Base-by-base conservation (phyloP, 805 yeast species). In the Wickerhamiella kazuoi region DNA sequence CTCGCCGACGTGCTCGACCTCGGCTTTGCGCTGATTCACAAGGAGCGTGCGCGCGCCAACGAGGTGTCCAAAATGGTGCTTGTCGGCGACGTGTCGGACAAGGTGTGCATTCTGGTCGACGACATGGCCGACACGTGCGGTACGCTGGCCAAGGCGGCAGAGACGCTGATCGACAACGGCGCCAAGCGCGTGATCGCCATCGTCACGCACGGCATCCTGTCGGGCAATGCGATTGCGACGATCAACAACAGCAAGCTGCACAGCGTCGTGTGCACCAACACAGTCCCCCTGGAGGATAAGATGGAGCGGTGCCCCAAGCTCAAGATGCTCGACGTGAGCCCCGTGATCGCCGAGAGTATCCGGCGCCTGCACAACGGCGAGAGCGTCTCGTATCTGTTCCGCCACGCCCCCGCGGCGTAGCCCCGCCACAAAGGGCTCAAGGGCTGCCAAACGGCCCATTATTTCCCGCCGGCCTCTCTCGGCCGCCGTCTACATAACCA, bases 41-140 rank as follows among this genome's bases (percentile, higher is more conserved):
- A 87, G 59, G 98, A 87, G 64, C 74, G 98, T 55, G 87, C 82
- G 36, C 74, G 79, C 53, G 96, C 97, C 36, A 87, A 87, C 55
- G 97, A 87, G 62, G 94, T 87, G 9, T 76, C 90, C 15, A 69
- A 80, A 50, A 87, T 87, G 98, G 94, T 87, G 20, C 67, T 87
- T 26, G 97, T 87, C 34, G 98, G 98, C 46, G 96, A 86, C 57
- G 98, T 87, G 31, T 63, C 72, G 3, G 74, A 75, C 43, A 83
- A 81, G 58, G 71, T 76, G 4, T 86, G 96, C 60, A 67, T 90
- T 19, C 64, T 87, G 45, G 81, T 87, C 26, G 98, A 87, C 59
- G 98, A 87, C 57, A 90, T 87, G 93, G 97, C 97, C 30, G 98
- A 87, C 55, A 87, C 98, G 4, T 87, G 97, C 62, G 97, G 98